Evolutionary conservation across 257 asterid species (phyloP).

Genomic region (Jacaranda mimosifolia): DNA sequence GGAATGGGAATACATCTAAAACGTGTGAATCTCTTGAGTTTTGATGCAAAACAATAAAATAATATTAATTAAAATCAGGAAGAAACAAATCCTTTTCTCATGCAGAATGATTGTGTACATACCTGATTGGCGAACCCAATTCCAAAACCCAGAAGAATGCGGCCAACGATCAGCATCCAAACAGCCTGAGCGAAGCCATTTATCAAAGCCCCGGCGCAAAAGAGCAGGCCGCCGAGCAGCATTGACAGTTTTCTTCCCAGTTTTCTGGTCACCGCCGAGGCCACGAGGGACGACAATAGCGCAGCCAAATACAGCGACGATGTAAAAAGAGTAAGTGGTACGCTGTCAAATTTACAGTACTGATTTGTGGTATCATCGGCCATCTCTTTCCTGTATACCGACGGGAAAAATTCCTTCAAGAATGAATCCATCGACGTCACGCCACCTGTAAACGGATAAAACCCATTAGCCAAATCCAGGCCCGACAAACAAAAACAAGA

Average conservation of each 20-base stretch:
- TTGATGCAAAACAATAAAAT: background rate
- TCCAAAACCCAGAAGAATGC: conserved; percentile 83
- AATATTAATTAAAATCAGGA: background rate
- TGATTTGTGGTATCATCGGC: conserved; percentile 63
- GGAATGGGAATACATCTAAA: background rate
- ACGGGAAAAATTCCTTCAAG: conserved; percentile 67
- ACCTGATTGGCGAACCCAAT: conserved; percentile 96
- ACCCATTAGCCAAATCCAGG: background rate
- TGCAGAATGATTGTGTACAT: background rate
- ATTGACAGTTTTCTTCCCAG: conserved; percentile 76
- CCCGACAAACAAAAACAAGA: background rate
- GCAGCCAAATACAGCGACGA: conserved; percentile 91
- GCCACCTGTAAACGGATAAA: conserved; percentile 60
- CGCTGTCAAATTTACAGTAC: conserved; percentile 88
- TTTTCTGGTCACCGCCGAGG: conserved; percentile 68
- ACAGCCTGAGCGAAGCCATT: conserved; percentile 72
- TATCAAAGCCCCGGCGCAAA: conserved; percentile 77
- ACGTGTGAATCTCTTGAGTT: conserved; percentile 24
- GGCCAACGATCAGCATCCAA: conserved; percentile 83
- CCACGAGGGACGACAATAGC: conserved; percentile 69
- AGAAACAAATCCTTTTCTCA: background rate
- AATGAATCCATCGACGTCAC: conserved; percentile 90
- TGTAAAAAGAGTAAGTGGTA: conserved; percentile 74
- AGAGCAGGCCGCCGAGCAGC: conserved; percentile 77
- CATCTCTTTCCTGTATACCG: conserved; percentile 59